Evolutionary conservation across 768 basidiomycete species (phyloP).

Genomic region (Panaeolus papilionaceus): DNA sequence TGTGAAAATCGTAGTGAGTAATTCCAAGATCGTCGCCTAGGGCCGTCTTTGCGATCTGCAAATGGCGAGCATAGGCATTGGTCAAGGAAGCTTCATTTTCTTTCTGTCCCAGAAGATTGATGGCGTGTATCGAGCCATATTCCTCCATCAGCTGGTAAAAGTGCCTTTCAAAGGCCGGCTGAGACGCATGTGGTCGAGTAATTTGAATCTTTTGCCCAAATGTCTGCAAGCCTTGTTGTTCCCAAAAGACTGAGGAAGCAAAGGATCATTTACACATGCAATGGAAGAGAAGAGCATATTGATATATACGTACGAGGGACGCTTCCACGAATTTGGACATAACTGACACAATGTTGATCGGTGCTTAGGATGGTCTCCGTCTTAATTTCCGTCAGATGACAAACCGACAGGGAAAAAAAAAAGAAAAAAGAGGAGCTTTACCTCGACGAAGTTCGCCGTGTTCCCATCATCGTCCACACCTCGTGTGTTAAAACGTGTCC

Average conservation of each 20-base stretch:
- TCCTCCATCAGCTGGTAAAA: conserved; percentile 86
- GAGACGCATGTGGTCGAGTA: conserved; percentile 93
- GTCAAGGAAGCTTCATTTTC: conserved; percentile 92
- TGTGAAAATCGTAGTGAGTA: conserved; percentile 95
- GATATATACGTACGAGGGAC: conserved; percentile 84
- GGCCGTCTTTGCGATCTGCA: conserved; percentile 66
- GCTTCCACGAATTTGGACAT: conserved; percentile 93
- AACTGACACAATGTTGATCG: conserved; percentile 88
- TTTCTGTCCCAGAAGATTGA: conserved; percentile 91
- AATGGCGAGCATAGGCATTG: conserved; percentile 80
- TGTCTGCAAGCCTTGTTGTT: conserved; percentile 94
- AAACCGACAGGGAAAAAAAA: conserved; percentile 19
- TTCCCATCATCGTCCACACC: conserved; percentile 96
- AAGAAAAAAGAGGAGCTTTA: conserved; percentile 36
- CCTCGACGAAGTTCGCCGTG: conserved; percentile 97
- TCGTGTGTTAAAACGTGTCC: conserved; percentile 95
- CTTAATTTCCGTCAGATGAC: conserved; percentile 43
- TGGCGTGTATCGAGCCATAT: conserved; percentile 84
- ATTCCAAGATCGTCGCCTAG: conserved; percentile 76
- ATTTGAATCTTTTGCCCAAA: conserved; percentile 96
- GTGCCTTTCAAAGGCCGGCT: conserved; percentile 97
- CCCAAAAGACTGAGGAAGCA: conserved; percentile 86
- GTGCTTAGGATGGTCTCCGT: conserved; percentile 92
- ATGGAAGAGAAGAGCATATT: conserved; percentile 23
- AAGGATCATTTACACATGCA: conserved; percentile 23